Base-by-base conservation (phyloP, 495 filamentous ascomycete genomes). In the Talaromyces stipitatus region DNA sequence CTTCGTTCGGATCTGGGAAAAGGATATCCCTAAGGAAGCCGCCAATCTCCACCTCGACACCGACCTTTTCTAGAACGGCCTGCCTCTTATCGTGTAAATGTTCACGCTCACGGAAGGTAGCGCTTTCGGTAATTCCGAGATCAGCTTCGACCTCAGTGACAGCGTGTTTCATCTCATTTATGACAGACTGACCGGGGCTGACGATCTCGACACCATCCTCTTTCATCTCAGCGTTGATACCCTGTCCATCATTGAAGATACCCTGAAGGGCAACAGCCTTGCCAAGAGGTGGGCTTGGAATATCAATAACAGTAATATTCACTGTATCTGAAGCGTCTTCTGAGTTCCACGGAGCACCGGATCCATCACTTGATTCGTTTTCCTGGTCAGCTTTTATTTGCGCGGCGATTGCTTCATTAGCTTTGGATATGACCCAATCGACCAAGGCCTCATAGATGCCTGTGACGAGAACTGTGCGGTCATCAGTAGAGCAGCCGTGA, bases 191-290 rank as follows among this genome's bases (percentile, higher is more conserved):
- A 7, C 87, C 88, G 4, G 83, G 82, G 0, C 84, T 47, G 1
- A 75, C 75, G 16, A 92, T 78, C 27, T 86, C 77, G 23, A 98
- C 82, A 14, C 95, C 95, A 62, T 98, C 94, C 58, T 91, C 84
- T 66, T 90, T 94, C 92, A 98, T 97, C 69, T 98, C 94, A 1
- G 85, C 82, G 61, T 97, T 96, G 70, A 98, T 95, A 50, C 94
- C 94, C n/a, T 86, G 72, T 27, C 70, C 81, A 61, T 97, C 94
- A 62, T 98, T 92, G 64, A 98, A 97, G 29, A 97, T 83, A 3
- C 88, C 88, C 50, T 90, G 85, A 72, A 97, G 83, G 4, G 89
- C 83, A 10, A 92, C 71, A 2, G 95, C 94, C 66, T 91, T 96
- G 48, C 90, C 89, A 10, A 97, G 74, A 16, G 80, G 82, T 38